phyloP scores from a whole-genome alignment of 176 grass and related monocot genomes.

The Urochloa ruziziensis region DNA sequence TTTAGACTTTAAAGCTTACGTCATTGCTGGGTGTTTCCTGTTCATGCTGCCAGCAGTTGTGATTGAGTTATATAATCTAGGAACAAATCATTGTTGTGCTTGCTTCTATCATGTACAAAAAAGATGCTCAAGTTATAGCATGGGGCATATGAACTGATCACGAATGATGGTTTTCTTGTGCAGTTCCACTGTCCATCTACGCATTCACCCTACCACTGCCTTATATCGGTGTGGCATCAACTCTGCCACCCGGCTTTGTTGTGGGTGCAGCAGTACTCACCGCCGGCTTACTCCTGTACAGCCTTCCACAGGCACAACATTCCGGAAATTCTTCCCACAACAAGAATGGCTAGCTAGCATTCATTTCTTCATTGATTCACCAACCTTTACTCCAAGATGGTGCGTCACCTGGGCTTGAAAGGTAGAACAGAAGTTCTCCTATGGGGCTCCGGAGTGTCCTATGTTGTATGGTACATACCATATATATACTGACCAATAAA shows the following conservation, averaged over 20 bases:
- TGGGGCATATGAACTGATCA: neutral
- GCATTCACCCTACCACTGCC: slow-evolving; percentile 96
- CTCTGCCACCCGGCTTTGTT: slow-evolving; percentile 80
- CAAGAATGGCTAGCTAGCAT: slow-evolving; percentile 22
- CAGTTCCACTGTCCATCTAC: slow-evolving; percentile 96
- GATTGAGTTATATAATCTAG: neutral
- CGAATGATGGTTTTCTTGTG: slow-evolving; percentile 33
- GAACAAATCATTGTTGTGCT: neutral
- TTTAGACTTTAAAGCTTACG: neutral
- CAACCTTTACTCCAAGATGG: slow-evolving; percentile 20
- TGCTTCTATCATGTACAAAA: slow-evolving; percentile 7
- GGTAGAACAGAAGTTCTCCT: slow-evolving; percentile 64
- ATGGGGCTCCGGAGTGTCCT: slow-evolving; percentile 2
- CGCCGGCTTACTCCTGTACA: slow-evolving; percentile 67
- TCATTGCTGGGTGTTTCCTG: neutral
- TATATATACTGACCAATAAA: slow-evolving; percentile 37
- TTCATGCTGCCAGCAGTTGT: neutral
- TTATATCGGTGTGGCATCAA: slow-evolving; percentile 75
- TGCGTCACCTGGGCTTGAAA: slow-evolving; percentile 13
- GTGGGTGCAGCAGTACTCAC: slow-evolving; percentile 68
- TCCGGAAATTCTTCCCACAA: slow-evolving; percentile 30
- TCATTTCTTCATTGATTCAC: slow-evolving; percentile 4
- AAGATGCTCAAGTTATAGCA: neutral
- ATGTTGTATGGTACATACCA: slow-evolving; percentile 15
- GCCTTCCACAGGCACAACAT: slow-evolving; percentile 45